phyloP scores from a whole-genome alignment of 2,329 filamentous ascomycete species.

The Chaetomium strumarium region DNA sequence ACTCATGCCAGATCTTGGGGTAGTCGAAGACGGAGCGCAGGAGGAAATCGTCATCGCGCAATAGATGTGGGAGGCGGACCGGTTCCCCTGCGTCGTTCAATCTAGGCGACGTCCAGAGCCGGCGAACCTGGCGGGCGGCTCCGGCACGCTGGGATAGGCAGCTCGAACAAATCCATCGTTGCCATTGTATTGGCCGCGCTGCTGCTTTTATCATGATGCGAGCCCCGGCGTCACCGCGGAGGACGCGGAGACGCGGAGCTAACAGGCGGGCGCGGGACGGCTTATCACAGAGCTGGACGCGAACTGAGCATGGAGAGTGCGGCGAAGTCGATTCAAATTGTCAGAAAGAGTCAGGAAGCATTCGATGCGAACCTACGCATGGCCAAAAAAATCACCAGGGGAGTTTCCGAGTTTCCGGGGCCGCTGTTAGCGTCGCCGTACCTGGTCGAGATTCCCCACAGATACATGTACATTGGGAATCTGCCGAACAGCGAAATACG shows the following conservation, averaged over 20 bases:
- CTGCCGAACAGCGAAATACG: too few species aligned
- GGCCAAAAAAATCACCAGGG: slow-evolving; percentile 4
- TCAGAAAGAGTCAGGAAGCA: neutral
- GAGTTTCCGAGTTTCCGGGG: neutral
- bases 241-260: neutral
- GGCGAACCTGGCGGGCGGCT: slow-evolving; percentile 8
- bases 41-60: slow-evolving; percentile 63
- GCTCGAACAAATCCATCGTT: slow-evolving; percentile 57
- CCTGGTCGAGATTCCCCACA: neutral
- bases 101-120: slow-evolving; percentile 15
- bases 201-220: slow-evolving; percentile 15
- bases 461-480: neutral
- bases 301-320: too few species aligned
- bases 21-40: slow-evolving; percentile 83
- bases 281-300: neutral
- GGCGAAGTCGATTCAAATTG: neutral
- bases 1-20: slow-evolving; percentile 59
- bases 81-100: neutral
- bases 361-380: neutral
- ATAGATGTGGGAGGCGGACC: neutral
- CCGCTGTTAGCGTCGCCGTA: neutral
- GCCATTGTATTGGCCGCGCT: slow-evolving; percentile 20
- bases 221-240: neutral
- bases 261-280: neutral
- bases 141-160: slow-evolving; percentile 43